Conservation (phyloP, 2,329 filamentous ascomycete genomes). For the Xylariaceae sp. region DNA sequence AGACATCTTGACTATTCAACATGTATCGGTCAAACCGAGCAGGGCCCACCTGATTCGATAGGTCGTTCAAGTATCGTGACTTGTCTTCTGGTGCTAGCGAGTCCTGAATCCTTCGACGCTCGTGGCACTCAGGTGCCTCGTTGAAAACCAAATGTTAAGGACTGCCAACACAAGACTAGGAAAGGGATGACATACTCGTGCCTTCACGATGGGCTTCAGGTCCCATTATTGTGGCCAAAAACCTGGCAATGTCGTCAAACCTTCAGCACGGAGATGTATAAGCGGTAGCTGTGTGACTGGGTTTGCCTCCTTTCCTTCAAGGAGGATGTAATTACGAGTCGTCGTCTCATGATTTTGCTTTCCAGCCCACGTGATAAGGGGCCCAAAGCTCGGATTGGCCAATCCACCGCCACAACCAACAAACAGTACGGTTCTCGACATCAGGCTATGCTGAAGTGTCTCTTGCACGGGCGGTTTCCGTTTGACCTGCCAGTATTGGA, state of each 20-base stretch:
- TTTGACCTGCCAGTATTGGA: slow-evolving; percentile 11
- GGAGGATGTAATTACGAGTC: slow-evolving; percentile 12
- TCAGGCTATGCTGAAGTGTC: slow-evolving; percentile 10
- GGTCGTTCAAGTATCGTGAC: slow-evolving; percentile 10
- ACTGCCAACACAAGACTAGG: too few relatives aligned
- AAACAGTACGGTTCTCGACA: slow-evolving; percentile 15
- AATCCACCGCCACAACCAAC: slow-evolving; percentile 17
- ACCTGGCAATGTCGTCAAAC: slow-evolving; percentile 9
- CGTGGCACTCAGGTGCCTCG: slow-evolving; percentile 3
- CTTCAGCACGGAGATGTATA: slow-evolving; percentile 6
- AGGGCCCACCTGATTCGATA: slow-evolving; percentile 8
- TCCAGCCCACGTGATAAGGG: slow-evolving; percentile 16
- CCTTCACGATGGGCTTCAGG: slow-evolving; percentile 5
- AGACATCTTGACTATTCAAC: slow-evolving; percentile 7
- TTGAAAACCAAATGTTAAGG: slow-evolving; percentile 1
- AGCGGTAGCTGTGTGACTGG: slow-evolving; percentile 12
- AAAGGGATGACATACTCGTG: slow-evolving; percentile 3
- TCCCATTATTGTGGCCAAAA: slow-evolving; percentile 7
- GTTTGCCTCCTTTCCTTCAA: slow-evolving; percentile 1
- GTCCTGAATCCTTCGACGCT: slow-evolving; percentile 7
- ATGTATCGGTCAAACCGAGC: slow-evolving; percentile 9
- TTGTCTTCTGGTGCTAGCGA: slow-evolving; percentile 17
- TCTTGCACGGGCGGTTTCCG: slow-evolving; percentile 5
- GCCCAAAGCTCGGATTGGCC: slow-evolving; percentile 13
- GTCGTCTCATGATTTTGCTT: slow-evolving; percentile 3